A percentile compares a stretch with the other conserved stretches of the same genome.
phyloP scores from a whole-genome alignment of 768 basidiomycete genomes.

The Glaciozyma antarctica region DNA sequence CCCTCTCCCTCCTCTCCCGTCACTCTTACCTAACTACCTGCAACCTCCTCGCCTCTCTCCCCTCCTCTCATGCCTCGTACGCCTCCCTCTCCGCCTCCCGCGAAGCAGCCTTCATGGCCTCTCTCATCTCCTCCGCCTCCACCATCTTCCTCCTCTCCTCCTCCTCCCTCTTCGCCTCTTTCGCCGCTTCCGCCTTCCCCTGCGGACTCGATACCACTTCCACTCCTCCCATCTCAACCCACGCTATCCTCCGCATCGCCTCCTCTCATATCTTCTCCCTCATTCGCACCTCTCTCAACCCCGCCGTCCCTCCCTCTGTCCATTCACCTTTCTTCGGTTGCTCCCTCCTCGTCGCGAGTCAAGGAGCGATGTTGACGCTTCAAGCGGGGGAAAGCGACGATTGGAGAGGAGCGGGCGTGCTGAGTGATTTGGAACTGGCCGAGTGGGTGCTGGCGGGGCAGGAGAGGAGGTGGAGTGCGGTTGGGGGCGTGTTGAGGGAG shows the following conservation, averaged over 20 bases:
- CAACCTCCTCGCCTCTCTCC: constrained; percentile 50
- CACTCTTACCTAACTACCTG: constrained; percentile 48
- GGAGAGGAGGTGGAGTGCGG: not conserved
- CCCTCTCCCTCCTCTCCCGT: constrained; percentile 48
- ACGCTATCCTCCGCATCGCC: constrained; percentile 2
- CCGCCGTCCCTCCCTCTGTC: not conserved
- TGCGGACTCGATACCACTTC: constrained; percentile 18
- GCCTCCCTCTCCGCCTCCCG: constrained; percentile 5
- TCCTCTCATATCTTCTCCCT: constrained; percentile 6
- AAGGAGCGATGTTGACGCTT: constrained; percentile 4
- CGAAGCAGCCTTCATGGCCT: constrained; percentile 3
- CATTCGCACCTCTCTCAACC: constrained; percentile 1
- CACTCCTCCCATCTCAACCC: not conserved
- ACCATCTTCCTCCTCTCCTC: constrained; percentile 14
- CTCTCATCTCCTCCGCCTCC: constrained; percentile 5
- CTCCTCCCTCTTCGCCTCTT: constrained; percentile 5
- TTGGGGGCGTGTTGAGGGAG: not conserved
- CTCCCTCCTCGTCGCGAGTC: constrained; percentile 15
- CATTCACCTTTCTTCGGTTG: constrained; percentile 12
- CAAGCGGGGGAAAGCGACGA: not conserved
- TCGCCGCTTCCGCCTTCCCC: constrained; percentile 8
- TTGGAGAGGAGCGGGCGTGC: not conserved
- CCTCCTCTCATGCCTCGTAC: constrained; percentile 47
- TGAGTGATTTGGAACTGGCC: not conserved
- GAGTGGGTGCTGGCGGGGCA: not conserved